Conservation (phyloP, 768 basidiomycete species). For the Boletus tomentosulus region DNA sequence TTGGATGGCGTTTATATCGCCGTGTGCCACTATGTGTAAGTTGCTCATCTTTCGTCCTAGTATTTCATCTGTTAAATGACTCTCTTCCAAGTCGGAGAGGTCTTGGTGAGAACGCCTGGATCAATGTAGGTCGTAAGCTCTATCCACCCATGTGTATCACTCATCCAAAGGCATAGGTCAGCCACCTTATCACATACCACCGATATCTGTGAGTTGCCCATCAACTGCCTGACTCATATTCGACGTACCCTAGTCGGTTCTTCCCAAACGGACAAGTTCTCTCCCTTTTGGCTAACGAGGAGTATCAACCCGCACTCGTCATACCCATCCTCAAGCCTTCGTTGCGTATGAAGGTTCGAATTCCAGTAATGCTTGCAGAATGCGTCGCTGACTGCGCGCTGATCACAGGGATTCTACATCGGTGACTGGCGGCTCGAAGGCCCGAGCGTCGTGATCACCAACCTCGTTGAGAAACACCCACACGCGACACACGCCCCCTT, state of each 20-base stretch:
- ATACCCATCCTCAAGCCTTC: slow-evolving; percentile 74
- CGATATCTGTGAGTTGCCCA: slow-evolving; percentile 69
- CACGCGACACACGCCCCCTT: slow-evolving; percentile 5
- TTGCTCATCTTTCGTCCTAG: slow-evolving; percentile 5
- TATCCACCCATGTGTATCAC: not conserved
- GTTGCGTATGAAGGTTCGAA: slow-evolving; percentile 67
- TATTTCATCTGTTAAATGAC: not conserved
- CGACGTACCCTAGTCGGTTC: slow-evolving; percentile 59
- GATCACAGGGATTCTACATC: slow-evolving; percentile 60
- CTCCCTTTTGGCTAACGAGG: slow-evolving; percentile 81
- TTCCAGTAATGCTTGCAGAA: not conserved
- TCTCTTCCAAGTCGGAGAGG: slow-evolving; percentile 44
- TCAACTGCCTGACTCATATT: not conserved
- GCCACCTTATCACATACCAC: slow-evolving; percentile 87
- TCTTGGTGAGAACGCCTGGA: slow-evolving; percentile 81
- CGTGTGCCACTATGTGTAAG: slow-evolving; percentile 83
- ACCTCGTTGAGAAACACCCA: slow-evolving; percentile 51
- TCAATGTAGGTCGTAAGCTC: slow-evolving; percentile 54
- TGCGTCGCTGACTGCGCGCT: not conserved
- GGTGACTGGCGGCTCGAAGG: slow-evolving; percentile 72
- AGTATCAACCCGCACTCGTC: slow-evolving; percentile 60
- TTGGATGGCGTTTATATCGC: slow-evolving; percentile 90
- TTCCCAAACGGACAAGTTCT: slow-evolving; percentile 83
- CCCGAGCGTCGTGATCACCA: slow-evolving; percentile 53
- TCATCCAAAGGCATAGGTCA: slow-evolving; percentile 46